These are phyloP conservation scores for Solanum dulcamara DNA, from an alignment of 257 asterid species.

Conservation along the genomic window DNA sequence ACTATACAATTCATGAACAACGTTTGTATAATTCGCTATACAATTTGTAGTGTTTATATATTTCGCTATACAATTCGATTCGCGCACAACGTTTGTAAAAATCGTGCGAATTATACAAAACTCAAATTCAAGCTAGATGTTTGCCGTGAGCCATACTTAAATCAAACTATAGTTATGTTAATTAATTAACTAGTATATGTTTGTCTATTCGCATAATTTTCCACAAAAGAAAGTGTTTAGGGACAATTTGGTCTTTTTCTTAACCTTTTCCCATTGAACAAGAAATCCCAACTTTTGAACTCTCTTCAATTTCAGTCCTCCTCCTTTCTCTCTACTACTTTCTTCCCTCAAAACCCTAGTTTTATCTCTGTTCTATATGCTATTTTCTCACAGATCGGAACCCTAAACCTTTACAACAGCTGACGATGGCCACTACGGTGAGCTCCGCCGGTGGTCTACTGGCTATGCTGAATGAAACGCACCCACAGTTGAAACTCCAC, in stretches of 20 bases:
- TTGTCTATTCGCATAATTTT: no score
- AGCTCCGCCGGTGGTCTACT: slow-evolving; percentile 78
- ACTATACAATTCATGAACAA: no score
- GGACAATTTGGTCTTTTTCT: background rate
- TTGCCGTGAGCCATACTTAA: no score
- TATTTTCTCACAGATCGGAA: background rate
- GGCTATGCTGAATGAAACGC: slow-evolving; percentile 83
- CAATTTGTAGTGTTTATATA: no score
- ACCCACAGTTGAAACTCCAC: slow-evolving; percentile 68
- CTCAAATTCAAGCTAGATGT: no score
- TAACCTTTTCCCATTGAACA: background rate
- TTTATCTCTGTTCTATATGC: background rate
- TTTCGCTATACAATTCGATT: no score
- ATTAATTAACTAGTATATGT: no score
- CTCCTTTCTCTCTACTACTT: background rate
- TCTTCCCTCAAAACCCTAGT: background rate
- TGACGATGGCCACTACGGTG: slow-evolving; percentile 56
- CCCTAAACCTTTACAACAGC: background rate
- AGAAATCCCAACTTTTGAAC: background rate
- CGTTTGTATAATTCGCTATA: no score
- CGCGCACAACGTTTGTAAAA: no score
- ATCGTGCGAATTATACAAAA: no score
- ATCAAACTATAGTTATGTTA: no score
- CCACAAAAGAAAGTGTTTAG: background rate
- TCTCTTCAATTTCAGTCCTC: background rate